Conservation (phyloP, 2,329 filamentous ascomycete species). For the Penicillium sp. region DNA sequence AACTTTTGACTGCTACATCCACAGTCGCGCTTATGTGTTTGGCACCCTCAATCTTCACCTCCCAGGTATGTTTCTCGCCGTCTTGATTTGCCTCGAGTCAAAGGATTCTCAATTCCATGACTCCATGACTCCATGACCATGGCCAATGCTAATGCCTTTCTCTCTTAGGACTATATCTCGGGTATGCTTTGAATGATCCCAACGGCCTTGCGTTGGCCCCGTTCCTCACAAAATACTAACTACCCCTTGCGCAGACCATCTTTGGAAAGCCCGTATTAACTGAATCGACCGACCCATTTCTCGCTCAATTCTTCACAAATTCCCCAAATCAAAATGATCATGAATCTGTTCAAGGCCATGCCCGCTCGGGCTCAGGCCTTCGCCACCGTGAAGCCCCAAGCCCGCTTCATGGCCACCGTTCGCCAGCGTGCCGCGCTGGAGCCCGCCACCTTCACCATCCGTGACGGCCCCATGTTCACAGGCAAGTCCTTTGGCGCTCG, state of each 20-base stretch:
- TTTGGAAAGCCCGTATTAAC: constrained; percentile 71
- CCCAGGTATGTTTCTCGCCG: constrained; percentile 67
- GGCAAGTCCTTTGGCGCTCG: constrained; percentile 97
- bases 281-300: constrained; percentile 38
- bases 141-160: constrained; percentile 13
- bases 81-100: not conserved
- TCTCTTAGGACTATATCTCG: constrained; percentile 67
- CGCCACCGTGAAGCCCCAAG: constrained; percentile 47
- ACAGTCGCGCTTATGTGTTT: constrained; percentile 80
- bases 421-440: constrained; percentile 74
- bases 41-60: constrained; percentile 83
- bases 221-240: constrained; percentile 26
- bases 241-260: constrained; percentile 58
- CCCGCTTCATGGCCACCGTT: constrained; percentile 67
- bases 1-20: constrained; percentile 44
- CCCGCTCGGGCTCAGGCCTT: constrained; percentile 55
- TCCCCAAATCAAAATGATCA: constrained; percentile 56
- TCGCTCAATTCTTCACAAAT: constrained; percentile 21
- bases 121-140: not conserved
- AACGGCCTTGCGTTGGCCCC: constrained; percentile 17
- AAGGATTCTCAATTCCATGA: not conserved
- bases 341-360: constrained; percentile 60
- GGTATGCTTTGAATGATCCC: constrained; percentile 46
- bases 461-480: constrained; percentile 93
- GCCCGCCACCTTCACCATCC: constrained; percentile 92